Base-by-base conservation (phyloP, 345 rosid genomes). In the Pistacia integerrima region DNA sequence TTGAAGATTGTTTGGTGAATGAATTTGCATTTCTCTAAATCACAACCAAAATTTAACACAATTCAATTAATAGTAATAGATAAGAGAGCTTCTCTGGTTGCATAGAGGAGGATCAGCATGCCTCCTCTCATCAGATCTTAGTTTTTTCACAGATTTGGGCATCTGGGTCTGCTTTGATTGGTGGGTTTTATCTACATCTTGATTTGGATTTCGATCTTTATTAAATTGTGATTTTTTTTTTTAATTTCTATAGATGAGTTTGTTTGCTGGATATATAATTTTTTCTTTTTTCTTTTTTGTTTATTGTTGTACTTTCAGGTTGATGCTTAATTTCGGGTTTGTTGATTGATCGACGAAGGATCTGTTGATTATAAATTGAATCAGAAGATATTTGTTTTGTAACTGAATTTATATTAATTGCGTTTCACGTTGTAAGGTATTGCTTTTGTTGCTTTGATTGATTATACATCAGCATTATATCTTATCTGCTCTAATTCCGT, bases 81-180 rank as follows among this genome's bases (percentile, higher is more conserved):
- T 71, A 61, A 68, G 73, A 67, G 60, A 74, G 76, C 64, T 74
- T 67, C 68, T 59, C 57, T 87, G 41, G 78, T 79, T 80, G 49
- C 35, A 55, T 36, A 77, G 85, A 85, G 87, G 92, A 86, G 89
- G 90, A 84, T 87, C 87, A 83, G 76, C 87, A 82, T 85, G 89
- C 90, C 92, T 86, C 80, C 86, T 86, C 88, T 88, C 83, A 84
- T 85, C 94, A 89, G 97, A 91, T 92, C 98, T 89, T 85, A 88
- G 82, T 69, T 76, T 78, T 77, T 67, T 62, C 69, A 87, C 78
- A 88, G 93, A 89, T 94, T 91, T 87, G 75, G 67, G 75, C 87
- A 85, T 85, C 90, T 90, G 88, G 95, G 91, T 85, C 82, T 83
- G 76, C 79, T 86, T 78, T 79, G 81, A 86, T 91, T 86, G 92